These are phyloP conservation scores for Phylloporus arenicola DNA, from an alignment of 768 basidiomycete genomes.

Conservation along the genomic window DNA sequence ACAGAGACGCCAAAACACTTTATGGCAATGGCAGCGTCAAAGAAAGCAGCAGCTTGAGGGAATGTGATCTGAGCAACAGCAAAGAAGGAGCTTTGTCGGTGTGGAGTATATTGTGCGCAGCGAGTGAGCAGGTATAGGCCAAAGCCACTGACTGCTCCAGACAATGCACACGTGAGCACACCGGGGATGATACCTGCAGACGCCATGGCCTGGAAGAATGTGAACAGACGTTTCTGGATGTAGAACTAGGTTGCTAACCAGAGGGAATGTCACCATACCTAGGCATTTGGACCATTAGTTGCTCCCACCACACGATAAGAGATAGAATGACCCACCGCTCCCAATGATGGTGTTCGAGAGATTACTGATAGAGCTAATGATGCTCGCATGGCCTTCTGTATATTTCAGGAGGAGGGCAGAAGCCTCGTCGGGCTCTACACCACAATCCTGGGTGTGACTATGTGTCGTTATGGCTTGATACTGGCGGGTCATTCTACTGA, in stretches of 20 bases:
- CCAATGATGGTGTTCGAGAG: conserved; percentile 89
- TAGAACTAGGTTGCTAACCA: conserved; percentile 41
- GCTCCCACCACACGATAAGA: neutral
- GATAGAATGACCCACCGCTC: conserved; percentile 52
- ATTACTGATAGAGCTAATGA: conserved; percentile 70
- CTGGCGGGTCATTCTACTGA: conserved; percentile 44
- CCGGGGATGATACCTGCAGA: conserved; percentile 88
- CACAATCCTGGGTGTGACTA: conserved; percentile 3
- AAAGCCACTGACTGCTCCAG: conserved; percentile 69
- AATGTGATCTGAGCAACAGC: conserved; percentile 82
- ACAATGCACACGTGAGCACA: conserved; percentile 80
- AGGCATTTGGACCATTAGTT: conserved; percentile 1
- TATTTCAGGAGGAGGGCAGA: conserved; percentile 49
- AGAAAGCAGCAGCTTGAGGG: conserved; percentile 80
- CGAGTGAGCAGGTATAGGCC: conserved; percentile 86
- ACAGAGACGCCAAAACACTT: conserved; percentile 98
- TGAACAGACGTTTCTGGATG: neutral
- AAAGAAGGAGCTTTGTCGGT: conserved; percentile 78
- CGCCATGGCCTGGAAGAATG: conserved; percentile 71
- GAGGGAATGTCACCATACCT: conserved; percentile 88
- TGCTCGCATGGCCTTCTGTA: conserved; percentile 62
- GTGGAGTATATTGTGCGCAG: conserved; percentile 71
- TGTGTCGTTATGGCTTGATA: conserved; percentile 54
- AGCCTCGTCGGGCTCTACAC: conserved; percentile 39
- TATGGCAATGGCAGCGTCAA: conserved; percentile 90